These are phyloP conservation scores for Ammopiptanthus mongolicus DNA, from an alignment of 306 rosid species.

Conservation along the genomic window DNA sequence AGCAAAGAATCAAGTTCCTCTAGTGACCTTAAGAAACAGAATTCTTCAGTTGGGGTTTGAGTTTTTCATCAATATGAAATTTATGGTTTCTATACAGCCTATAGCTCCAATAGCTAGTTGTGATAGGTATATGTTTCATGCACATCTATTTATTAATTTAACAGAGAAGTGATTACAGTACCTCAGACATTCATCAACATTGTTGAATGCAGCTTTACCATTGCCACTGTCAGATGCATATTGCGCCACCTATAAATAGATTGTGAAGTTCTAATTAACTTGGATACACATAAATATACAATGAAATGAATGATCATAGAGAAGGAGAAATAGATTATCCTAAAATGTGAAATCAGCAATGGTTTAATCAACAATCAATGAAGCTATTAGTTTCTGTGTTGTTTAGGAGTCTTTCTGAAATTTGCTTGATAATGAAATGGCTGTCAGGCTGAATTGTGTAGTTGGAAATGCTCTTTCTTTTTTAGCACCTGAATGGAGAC, in stretches of 20 bases:
- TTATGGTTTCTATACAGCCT: neutral
- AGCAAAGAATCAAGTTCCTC: conserved; percentile 85
- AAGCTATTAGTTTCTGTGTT: no score
- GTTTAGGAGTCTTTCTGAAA: no score
- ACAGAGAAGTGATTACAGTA: conserved; percentile 20
- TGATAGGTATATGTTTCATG: neutral
- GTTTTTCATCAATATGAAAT: conserved; percentile 6
- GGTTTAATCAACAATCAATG: neutral
- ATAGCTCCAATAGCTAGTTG: neutral
- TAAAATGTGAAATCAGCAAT: neutral
- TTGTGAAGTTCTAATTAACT: conserved; percentile 18
- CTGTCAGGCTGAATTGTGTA: neutral
- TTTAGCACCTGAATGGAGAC: neutral
- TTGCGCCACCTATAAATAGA: conserved; percentile 65
- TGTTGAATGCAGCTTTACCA: conserved; percentile 54
- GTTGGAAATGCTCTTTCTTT: neutral
- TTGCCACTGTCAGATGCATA: conserved; percentile 78
- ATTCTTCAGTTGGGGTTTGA: conserved; percentile 8
- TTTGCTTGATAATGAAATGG: neutral
- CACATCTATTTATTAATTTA: neutral
- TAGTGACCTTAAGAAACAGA: conserved; percentile 52
- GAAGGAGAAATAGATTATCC: neutral
- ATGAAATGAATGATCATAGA: neutral
- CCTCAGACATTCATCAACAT: conserved; percentile 88
- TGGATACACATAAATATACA: neutral